Conservation (phyloP, 2,329 filamentous ascomycete genomes). For the Stachybotrys echinatus region DNA sequence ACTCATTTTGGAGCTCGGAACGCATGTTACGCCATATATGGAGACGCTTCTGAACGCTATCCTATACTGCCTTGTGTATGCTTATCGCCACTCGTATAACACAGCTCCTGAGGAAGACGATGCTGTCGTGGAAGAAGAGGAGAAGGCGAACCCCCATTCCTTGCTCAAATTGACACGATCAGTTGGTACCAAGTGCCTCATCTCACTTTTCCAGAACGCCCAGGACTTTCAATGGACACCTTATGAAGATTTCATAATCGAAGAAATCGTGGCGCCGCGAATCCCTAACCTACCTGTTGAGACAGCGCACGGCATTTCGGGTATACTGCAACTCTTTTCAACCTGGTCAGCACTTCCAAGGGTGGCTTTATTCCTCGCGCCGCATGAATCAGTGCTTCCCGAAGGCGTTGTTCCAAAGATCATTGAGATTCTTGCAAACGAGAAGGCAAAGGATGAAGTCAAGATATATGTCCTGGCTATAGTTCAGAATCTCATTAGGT, state of each 20-base stretch:
- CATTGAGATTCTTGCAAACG: constrained; percentile 64
- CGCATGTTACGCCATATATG: constrained; percentile 63
- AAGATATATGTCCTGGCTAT: constrained; percentile 77
- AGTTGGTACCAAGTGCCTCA: constrained; percentile 76
- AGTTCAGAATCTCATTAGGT: constrained; percentile 61
- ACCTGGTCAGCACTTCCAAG: constrained; percentile 70
- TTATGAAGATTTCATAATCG: constrained; percentile 66
- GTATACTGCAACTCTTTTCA: constrained; percentile 71
- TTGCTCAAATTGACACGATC: constrained; percentile 63
- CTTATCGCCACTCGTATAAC: constrained; percentile 55
- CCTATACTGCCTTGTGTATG: constrained; percentile 72
- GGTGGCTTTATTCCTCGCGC: constrained; percentile 61
- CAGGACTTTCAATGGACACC: constrained; percentile 64
- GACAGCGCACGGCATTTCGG: constrained; percentile 85
- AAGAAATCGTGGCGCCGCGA: constrained; percentile 71
- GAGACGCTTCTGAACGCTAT: constrained; percentile 68
- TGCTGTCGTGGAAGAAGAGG: constrained; percentile 34
- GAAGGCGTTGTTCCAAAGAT: constrained; percentile 64
- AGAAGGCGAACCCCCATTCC: constrained; percentile 44
- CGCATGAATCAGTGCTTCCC: constrained; percentile 36
- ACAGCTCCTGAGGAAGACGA: constrained; percentile 24
- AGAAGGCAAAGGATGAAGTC: constrained; percentile 79
- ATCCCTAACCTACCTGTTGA: constrained; percentile 75
- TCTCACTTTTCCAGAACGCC: constrained; percentile 70
- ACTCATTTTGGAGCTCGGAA: constrained; percentile 78